These are phyloP conservation scores for Stachybotrys chartarum DNA, from an alignment of 2,329 filamentous ascomycete genomes.

Conservation along the genomic window DNA sequence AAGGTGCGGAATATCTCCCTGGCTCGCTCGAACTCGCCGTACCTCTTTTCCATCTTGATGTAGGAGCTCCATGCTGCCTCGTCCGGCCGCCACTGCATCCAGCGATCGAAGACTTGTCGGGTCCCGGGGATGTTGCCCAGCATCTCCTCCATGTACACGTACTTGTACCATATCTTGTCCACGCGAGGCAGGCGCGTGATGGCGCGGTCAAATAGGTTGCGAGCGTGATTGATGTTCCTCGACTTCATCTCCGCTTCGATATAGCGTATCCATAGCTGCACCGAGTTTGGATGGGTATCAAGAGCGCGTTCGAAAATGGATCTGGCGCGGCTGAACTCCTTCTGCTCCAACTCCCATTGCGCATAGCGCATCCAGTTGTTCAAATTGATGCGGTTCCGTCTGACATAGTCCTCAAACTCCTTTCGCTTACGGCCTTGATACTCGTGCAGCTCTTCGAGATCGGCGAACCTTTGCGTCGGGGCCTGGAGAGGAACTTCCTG, in stretches of 20 bases:
- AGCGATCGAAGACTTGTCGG: slow-evolving; percentile 89
- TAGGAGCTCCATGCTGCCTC: slow-evolving; percentile 94
- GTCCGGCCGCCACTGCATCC: slow-evolving; percentile 98
- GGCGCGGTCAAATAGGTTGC: slow-evolving; percentile 91
- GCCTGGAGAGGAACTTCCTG: slow-evolving; percentile 85
- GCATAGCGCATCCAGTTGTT: slow-evolving; percentile 99
- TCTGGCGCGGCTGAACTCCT: slow-evolving; percentile 86
- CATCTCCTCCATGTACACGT: slow-evolving; percentile 98
- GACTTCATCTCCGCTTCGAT: slow-evolving; percentile 92
- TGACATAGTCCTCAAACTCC: slow-evolving; percentile 97
- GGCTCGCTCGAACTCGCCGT: slow-evolving; percentile 86
- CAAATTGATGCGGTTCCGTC: slow-evolving; percentile 89
- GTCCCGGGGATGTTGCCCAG: slow-evolving; percentile 89
- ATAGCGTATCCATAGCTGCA: slow-evolving; percentile 85
- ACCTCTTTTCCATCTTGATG: slow-evolving; percentile 94
- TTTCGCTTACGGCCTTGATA: slow-evolving; percentile 93
- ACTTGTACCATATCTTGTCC: slow-evolving; percentile 99
- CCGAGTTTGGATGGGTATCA: slow-evolving; percentile 82
- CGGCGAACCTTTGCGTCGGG: slow-evolving; percentile 89
- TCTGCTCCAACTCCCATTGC: slow-evolving; percentile 95
- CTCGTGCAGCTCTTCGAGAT: slow-evolving; percentile 96
- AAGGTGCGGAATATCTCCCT: slow-evolving; percentile 84
- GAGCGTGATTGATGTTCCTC: slow-evolving; percentile 91
- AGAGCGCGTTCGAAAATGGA: slow-evolving; percentile 93
- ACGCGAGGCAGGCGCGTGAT: slow-evolving; percentile 84